Base-by-base conservation (phyloP, 305 asterid genomes). In the Fraxinus floribunda region DNA sequence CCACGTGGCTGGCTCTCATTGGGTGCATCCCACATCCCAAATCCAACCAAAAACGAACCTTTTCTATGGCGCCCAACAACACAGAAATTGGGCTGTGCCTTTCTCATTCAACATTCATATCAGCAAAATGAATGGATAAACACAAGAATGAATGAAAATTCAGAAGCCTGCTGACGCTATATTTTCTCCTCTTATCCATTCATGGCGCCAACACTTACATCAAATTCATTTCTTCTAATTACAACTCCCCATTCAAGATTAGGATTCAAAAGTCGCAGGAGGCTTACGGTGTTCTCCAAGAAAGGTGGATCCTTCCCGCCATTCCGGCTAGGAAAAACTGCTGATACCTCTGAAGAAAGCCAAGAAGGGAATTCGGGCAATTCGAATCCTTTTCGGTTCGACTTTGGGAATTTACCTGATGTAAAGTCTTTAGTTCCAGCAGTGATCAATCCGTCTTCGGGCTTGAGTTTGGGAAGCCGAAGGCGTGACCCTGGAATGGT, bases 121-220 rank as follows among this genome's bases (percentile, higher is more conserved):
- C 81, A 36, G 6, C 39, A 49, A 49, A 29, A 35, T 72, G 46
- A 66, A 80, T 77, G 87, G 86, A 81, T 84, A 77, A 60, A 83
- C 38, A 68, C 24, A 72, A 6, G 44, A 38, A 52, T 84, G 87
- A 85, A 83, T 57, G 41, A 78, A 62, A 55, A 11, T 68, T 68
- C 78, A 75, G 80, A 72, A 36, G 44, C 71, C 82, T 36, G 57
- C 78, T 49, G 60, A 55, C 71, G 39, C 60, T 80, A 78, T 30
- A 72, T 36, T 35, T 66, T 26, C 78, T 77, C 74, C 84, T 30
- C 18, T 35, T 38, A 41, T 35, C 79, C 41, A 52, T 66, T 46
- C 52, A 93, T 95, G 99, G 97, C 99, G 89, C 93, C 93, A 87
- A 86, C 97, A 52, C 93, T 93, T 36, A 84, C 97, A 87, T 94